Base-by-base conservation (phyloP, 2,329 filamentous ascomycete species). In the Pseudogymnoascus sp. region DNA sequence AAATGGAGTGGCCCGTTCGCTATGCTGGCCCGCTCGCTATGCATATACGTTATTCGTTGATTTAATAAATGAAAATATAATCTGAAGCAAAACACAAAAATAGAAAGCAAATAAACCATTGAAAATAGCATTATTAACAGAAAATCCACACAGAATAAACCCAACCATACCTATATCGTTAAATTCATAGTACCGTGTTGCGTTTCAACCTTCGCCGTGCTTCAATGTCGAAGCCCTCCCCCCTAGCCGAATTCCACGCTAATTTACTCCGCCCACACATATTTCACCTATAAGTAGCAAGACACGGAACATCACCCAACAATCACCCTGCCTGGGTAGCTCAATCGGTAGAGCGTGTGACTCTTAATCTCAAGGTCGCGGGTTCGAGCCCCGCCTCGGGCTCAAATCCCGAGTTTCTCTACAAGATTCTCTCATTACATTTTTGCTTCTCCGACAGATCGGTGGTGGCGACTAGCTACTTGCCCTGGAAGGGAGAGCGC, bases 261-360 rank as follows among this genome's bases (percentile, higher is more conserved):
- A 33, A 8, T 33, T 30, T 14, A 19, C 28, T 30, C 8, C 28
- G 49, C 49, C 5, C 49, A 55, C 49, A 35, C 49, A 55, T 2
- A 22, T 2, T n/a, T 9, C 9, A 2, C 9, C 49, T 28, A 55
- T 55, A 55, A 55, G 9, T 33, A 55, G 28, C 49, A 55, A 9
- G 12, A 55, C 9, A 14, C 16, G 5, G 49, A 55, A 55, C 25
- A 19, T 19, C 49, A 3, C 49, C 16, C 28, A 55, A 55, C 49
- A 55, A 55, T 4, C 28, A 55, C 49, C 60, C 45, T 61, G 60
- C 58, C 58, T 60, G 58, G 58, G 58, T 85, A 85, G 82, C 82
- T 85, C 82, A 85, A 84, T 85, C 82, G 82, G 82, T 86, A 87
- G 84, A 87, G 84, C 84, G 84, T 86, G 80, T 85, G 84, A 86